Evolutionary conservation across 371 early-diverging fungal species (phyloP).

Genomic region (Mucor circinelloides): DNA sequence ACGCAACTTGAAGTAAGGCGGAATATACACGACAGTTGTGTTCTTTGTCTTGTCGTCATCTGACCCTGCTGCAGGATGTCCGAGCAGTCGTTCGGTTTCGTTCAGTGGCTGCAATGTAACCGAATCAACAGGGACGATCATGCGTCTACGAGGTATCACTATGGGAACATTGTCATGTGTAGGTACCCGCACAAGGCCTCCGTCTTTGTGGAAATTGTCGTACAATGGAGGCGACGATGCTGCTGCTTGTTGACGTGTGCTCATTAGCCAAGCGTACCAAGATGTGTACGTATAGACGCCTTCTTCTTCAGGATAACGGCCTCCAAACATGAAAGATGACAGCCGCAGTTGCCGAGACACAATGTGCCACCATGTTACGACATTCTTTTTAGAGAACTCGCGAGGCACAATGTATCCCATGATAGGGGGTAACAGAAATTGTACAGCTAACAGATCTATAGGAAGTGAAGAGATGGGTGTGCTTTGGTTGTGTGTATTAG

Average conservation of each 20-base stretch:
- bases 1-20: slow-evolving; percentile 53
- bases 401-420: slow-evolving; percentile 54
- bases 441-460: slow-evolving; percentile 70
- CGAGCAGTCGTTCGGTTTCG: slow-evolving; percentile 47
- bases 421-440: slow-evolving; percentile 63
- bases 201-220: slow-evolving; percentile 45
- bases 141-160: slow-evolving; percentile 51
- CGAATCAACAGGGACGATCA: slow-evolving; percentile 67
- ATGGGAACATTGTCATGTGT: slow-evolving; percentile 62
- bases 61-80: slow-evolving; percentile 48
- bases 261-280: slow-evolving; percentile 2
- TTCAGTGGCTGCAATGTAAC: slow-evolving; percentile 54
- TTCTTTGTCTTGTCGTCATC: slow-evolving; percentile 36
- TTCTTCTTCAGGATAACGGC: slow-evolving; percentile 67
- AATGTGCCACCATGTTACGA: slow-evolving; percentile 66
- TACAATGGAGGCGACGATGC: slow-evolving; percentile 28
- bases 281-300: slow-evolving; percentile 4
- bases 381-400: slow-evolving; percentile 38
- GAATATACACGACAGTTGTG: slow-evolving; percentile 61
- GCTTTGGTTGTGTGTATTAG: slow-evolving; percentile 27
- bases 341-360: slow-evolving; percentile 64
- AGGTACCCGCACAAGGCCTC: slow-evolving; percentile 63
- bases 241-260: slow-evolving; percentile 11
- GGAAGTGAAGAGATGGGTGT: slow-evolving; percentile 72
- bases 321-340: slow-evolving; percentile 78